phyloP scores from a whole-genome alignment of 2,329 filamentous ascomycete genomes.

The Aspergillus fijiensis region DNA sequence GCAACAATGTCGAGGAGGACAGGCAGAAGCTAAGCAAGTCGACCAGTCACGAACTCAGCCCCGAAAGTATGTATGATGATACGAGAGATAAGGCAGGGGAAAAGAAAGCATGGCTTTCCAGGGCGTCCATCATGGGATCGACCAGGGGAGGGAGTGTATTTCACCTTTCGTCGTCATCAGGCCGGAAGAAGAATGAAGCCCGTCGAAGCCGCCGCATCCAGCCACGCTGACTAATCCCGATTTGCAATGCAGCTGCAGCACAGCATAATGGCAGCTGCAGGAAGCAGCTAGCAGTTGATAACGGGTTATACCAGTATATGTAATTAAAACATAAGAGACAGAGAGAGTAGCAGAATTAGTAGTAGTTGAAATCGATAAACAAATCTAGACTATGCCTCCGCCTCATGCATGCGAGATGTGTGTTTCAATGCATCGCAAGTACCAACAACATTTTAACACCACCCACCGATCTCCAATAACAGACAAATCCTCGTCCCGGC shows the following conservation, averaged over 20 bases:
- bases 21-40: neutral
- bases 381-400: neutral
- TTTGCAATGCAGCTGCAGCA: neutral
- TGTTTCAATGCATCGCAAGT: neutral
- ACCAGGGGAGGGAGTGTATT: neutral
- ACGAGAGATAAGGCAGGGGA: neutral
- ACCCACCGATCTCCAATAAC: neutral
- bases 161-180: slow-evolving; percentile 1
- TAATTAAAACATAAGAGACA: too few species aligned
- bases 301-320: too few species aligned
- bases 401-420: neutral
- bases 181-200: slow-evolving; percentile 7
- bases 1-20: neutral
- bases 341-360: too few species aligned
- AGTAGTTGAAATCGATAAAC: too few species aligned
- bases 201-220: slow-evolving; percentile 20
- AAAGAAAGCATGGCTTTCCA: neutral
- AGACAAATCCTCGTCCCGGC: neutral
- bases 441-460: neutral
- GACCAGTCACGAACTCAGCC: neutral
- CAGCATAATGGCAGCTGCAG: neutral
- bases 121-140: neutral
- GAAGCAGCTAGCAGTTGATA: too few species aligned
- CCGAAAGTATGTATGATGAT: neutral
- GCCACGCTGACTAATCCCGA: slow-evolving; percentile 27